Percentiles rank a stretch among this genome's conserved stretches.
phyloP scores from a whole-genome alignment of 1,284 basidiomycete species.

The Rhodotorula sp. region DNA sequence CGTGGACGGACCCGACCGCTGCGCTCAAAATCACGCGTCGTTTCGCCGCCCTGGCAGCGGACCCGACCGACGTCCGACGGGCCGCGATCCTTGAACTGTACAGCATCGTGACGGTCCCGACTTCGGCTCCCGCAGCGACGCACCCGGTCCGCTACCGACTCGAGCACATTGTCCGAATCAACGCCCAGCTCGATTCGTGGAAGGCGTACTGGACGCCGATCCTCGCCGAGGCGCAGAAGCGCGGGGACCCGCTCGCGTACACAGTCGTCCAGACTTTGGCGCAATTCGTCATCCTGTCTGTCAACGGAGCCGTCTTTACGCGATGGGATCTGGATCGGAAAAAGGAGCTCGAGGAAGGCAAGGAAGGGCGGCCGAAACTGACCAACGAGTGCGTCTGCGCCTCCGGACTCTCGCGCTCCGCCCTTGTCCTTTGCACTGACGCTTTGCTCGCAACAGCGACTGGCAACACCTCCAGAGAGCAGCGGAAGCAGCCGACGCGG shows the following conservation, averaged over 20 bases:
- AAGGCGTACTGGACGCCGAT: conserved; percentile 30
- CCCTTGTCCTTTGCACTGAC: neutral
- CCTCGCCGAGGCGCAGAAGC: conserved; percentile 23
- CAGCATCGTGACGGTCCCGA: conserved; percentile 28
- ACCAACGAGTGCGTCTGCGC: conserved; percentile 21
- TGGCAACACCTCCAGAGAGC: conserved; percentile 30
- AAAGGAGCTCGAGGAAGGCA: conserved; percentile 27
- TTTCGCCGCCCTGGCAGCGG: conserved; percentile 18
- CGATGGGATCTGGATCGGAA: conserved; percentile 31
- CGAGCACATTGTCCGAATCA: conserved; percentile 29
- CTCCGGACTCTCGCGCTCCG: too few species aligned
- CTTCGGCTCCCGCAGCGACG: conserved; percentile 5
- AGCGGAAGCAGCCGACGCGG: conserved; percentile 24
- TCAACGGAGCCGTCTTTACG: conserved; percentile 31
- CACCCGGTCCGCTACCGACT: conserved; percentile 32
- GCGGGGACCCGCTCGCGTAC: conserved; percentile 36
- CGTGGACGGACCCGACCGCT: conserved; percentile 25
- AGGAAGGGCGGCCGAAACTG: conserved; percentile 28
- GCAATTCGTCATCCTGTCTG: conserved; percentile 30
- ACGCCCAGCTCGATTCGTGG: conserved; percentile 34
- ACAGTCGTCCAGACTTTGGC: conserved; percentile 24
- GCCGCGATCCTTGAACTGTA: conserved; percentile 33
- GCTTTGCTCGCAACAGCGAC: conserved; percentile 1
- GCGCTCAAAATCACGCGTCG: conserved; percentile 23
- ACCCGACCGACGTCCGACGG: conserved; percentile 35